A percentile compares a stretch with the other conserved stretches of the same genome.
Evolutionary conservation across 129 eudicot genomes (phyloP).

Genomic region (Tagetes erecta): DNA sequence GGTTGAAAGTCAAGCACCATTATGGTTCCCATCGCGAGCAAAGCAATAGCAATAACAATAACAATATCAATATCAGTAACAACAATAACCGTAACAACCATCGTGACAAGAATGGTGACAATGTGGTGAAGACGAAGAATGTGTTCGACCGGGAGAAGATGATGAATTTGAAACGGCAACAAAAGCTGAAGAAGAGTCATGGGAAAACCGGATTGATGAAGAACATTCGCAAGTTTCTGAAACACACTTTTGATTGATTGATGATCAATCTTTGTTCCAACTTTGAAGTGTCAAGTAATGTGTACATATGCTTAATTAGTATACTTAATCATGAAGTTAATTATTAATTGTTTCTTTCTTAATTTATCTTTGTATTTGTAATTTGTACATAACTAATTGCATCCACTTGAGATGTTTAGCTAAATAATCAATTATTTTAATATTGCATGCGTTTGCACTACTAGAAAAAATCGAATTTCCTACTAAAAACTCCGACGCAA

Average conservation of each 20-base stretch:
- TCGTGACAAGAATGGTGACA: neutral
- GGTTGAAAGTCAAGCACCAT: constrained; percentile 33
- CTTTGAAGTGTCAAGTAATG: neutral
- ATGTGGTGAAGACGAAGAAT: neutral
- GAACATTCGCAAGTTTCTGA: constrained; percentile 14
- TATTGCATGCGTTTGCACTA: neutral
- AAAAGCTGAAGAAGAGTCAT: neutral
- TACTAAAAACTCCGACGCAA: no score
- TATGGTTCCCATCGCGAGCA: constrained; percentile 30
- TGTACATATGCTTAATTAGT: neutral
- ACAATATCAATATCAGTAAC: neutral
- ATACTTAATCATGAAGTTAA: neutral
- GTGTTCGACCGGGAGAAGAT: constrained; percentile 4
- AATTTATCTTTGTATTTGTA: neutral
- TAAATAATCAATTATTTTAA: neutral
- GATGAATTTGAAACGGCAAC: constrained; percentile 5
- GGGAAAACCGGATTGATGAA: neutral
- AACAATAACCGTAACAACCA: neutral
- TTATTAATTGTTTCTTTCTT: neutral
- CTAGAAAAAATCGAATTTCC: no score
- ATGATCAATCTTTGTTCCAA: neutral
- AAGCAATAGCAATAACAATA: neutral
- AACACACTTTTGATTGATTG: constrained; percentile 8
- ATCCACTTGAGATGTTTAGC: constrained; percentile 7
- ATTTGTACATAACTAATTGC: constrained; percentile 1